Evolutionary conservation across 1,139 yeast species (phyloP), one percentile per base, ranked within the genome.

Genomic region (Blastobotrys aristatus): DNA sequence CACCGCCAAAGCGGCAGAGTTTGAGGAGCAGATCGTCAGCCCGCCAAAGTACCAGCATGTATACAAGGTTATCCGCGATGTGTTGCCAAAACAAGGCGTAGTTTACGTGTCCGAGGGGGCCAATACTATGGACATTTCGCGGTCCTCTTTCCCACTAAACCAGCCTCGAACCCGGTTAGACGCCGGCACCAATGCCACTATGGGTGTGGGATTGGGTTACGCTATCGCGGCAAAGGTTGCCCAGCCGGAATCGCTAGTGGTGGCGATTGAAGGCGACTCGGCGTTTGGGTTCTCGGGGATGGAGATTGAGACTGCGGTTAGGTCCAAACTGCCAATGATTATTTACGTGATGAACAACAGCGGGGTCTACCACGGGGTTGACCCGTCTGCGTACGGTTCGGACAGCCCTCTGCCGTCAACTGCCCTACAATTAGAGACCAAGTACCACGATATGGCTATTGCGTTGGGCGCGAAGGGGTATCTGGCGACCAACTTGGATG

Each of bases 151-250:
- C 60, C 76, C 79, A 3, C 68, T 80, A 40, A 62, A 67, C n/a
- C 53, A 55, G 4, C 82, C 86, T 0, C 72, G 74, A 50, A 73
- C 70, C 14, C 65, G 85, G 27, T 63, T 81, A 20, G 87, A 81
- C 55, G 84, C 85, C 2, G 87, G 87, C 1, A 80, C 86, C 0
- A 79, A 79, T 61, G 86, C 85, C 1, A 80, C 86, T 0, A 81
- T 82, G 87, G 87, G 87, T 2, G 69, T 80, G 26, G 87, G 86
- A 0, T 52, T 80, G 27, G 85, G 84, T 0, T 81, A 81, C 56
- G 82, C 84, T 1, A 75, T 81, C 51, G 79, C 84, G 1, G 76
- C 85, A 6, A 79, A 78, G 53, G 64, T 67, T 2, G 72, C 77
- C 0, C 53, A 65, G 8, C 80, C 81, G 0, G 59, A 65, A 0